These are phyloP conservation scores for Pichia norvegensis DNA, from an alignment of 1,139 yeast species.

Conservation along the genomic window DNA sequence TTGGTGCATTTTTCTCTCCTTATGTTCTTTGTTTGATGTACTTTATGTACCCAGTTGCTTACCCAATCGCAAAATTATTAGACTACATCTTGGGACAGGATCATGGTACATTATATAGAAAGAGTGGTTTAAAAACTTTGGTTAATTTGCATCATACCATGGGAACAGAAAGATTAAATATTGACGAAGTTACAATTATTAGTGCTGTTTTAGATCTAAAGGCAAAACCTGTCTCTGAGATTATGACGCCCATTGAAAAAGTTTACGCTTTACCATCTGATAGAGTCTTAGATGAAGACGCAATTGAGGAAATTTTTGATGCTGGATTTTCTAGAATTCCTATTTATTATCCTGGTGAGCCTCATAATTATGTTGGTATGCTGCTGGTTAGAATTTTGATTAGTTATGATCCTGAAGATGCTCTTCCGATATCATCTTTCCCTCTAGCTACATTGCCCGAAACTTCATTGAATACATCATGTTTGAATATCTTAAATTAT, in stretches of 20 bases:
- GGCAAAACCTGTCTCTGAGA: conserved; percentile 76
- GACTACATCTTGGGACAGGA: conserved; percentile 88
- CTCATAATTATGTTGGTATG: conserved; percentile 91
- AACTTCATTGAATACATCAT: conserved; percentile 85
- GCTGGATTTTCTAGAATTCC: conserved; percentile 96
- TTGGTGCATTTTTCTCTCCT: conserved; percentile 87
- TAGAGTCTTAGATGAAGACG: conserved; percentile 69
- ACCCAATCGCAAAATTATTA: conserved; percentile 76
- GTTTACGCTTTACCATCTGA: conserved; percentile 88
- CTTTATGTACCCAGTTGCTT: conserved; percentile 84
- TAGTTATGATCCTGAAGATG: conserved; percentile 95
- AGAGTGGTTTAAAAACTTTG: conserved; percentile 85
- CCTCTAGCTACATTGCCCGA: conserved; percentile 96
- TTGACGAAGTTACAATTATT: conserved; percentile 93
- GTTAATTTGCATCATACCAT: conserved; percentile 89
- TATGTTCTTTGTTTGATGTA: conserved; percentile 84
- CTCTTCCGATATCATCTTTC: conserved; percentile 84
- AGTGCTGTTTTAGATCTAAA: conserved; percentile 89
- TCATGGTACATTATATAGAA: conserved; percentile 91
- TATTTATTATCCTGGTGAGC: conserved; percentile 86
- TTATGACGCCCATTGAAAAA: conserved; percentile 92
- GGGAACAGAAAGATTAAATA: conserved; percentile 90
- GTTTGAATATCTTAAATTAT: conserved; percentile 85
- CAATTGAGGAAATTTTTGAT: conserved; percentile 84
- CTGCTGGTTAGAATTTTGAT: conserved; percentile 83